Evolutionary conservation across 306 rosid species (phyloP).

Genomic region (Ochetophila trinervis): DNA sequence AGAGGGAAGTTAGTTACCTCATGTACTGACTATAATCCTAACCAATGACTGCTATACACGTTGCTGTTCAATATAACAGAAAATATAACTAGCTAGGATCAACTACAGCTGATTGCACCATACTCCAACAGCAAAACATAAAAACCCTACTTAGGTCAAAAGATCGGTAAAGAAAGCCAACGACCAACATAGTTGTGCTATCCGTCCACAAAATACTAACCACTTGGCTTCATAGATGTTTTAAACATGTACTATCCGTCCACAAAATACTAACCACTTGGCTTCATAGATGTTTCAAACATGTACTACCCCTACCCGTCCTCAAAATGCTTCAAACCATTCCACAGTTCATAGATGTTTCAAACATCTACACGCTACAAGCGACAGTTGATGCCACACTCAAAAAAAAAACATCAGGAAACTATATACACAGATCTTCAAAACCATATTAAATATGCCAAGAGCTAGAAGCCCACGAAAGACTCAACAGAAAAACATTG

Average conservation of each 20-base stretch:
- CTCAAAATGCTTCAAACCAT: not conserved
- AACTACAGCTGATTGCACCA: too few relatives aligned
- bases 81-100: too few relatives aligned
- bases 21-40: too few relatives aligned
- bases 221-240: too few relatives aligned
- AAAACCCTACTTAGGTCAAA: too few relatives aligned
- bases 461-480: not conserved
- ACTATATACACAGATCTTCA: slow-evolving; percentile 27
- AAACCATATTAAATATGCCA: not conserved
- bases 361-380: not conserved
- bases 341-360: too few relatives aligned
- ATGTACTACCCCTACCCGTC: not conserved
- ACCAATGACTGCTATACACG: too few relatives aligned
- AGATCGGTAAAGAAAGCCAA: not conserved
- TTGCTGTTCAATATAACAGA: too few relatives aligned
- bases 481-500: slow-evolving; percentile 83
- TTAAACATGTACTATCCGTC: not conserved
- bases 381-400: slow-evolving; percentile 3
- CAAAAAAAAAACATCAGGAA: not conserved
- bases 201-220: not conserved
- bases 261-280: not conserved
- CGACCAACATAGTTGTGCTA: not conserved
- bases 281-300: too few relatives aligned
- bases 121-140: too few relatives aligned
- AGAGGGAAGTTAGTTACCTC: too few relatives aligned